A percentile compares a stretch with the other conserved stretches of the same genome.
Evolutionary conservation across 805 yeast genomes (phyloP).

Genomic region (Kregervanrija fluxuum): DNA sequence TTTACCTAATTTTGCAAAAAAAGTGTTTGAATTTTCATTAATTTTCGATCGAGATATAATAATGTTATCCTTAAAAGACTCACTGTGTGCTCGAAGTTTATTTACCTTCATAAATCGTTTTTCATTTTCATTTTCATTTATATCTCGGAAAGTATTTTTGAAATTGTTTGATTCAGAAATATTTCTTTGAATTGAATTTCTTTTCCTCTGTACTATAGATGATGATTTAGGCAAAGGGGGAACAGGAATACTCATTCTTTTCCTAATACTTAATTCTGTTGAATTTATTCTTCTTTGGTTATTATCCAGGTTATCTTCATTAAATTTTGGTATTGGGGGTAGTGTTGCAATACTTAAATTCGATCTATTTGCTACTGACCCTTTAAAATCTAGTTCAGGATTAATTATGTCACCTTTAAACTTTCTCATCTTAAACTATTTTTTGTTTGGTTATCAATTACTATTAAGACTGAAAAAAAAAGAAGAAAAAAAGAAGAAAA

Average conservation of each 20-base stretch:
- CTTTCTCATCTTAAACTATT: constrained; percentile 11
- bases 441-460: background rate
- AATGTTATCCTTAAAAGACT: too few relatives aligned
- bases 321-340: constrained; percentile 1
- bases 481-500: background rate
- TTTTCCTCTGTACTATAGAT: too few relatives aligned
- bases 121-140: too few relatives aligned
- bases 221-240: too few relatives aligned
- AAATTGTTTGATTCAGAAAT: too few relatives aligned
- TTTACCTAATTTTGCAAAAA: constrained; percentile 4
- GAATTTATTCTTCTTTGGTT: too few relatives aligned
- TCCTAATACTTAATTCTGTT: background rate
- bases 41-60: background rate
- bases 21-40: background rate
- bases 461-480: background rate
- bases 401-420: constrained; percentile 20
- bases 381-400: constrained; percentile 16
- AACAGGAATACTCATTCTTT: too few relatives aligned
- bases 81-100: too few relatives aligned
- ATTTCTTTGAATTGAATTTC: too few relatives aligned
- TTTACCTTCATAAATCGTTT: too few relatives aligned
- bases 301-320: background rate
- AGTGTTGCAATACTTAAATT: constrained; percentile 1
- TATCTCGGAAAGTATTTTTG: too few relatives aligned
- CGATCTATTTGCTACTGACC: constrained; percentile 8